Percentiles rank a stretch among this genome's conserved stretches.
These are phyloP conservation scores for Colletotrichum cereale DNA, from an alignment of 2,329 filamentous ascomycete genomes.

Conservation along the genomic window DNA sequence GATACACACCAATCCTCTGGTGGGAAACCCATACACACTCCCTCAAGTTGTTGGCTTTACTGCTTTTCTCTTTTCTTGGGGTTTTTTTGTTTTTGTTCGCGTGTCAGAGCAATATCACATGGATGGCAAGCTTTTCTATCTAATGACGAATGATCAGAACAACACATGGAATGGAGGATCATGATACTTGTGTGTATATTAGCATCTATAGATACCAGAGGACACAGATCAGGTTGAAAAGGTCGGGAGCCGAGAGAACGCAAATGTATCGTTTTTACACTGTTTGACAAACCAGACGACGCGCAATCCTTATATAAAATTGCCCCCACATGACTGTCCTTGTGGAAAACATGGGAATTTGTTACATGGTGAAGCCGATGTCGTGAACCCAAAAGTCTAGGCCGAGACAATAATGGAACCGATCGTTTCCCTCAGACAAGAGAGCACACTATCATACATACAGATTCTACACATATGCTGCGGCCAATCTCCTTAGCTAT, in stretches of 20 bases:
- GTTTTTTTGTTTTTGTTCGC: slow-evolving; percentile 12
- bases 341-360: background rate
- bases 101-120: slow-evolving; percentile 10
- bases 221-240: slow-evolving; percentile 16
- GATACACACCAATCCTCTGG: background rate
- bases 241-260: background rate
- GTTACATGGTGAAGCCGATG: slow-evolving; percentile 4
- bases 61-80: slow-evolving; percentile 6
- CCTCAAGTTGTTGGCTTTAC: background rate
- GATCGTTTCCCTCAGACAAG: slow-evolving; percentile 8
- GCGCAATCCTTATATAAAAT: background rate
- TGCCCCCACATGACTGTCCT: background rate
- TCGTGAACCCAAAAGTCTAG: slow-evolving; percentile 11
- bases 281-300: background rate
- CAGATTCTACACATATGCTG: background rate
- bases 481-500: slow-evolving; percentile 7
- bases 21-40: background rate
- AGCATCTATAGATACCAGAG: slow-evolving; percentile 41
- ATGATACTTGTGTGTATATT: slow-evolving; percentile 34
- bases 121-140: background rate
- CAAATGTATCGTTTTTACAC: background rate
- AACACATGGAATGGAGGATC: slow-evolving; percentile 1
- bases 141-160: slow-evolving; percentile 31
- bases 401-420: background rate
- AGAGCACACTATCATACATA: slow-evolving; percentile 34